Base-by-base conservation (phyloP, 352 stramenopile genomes). In the Phytophthora meadii region DNA sequence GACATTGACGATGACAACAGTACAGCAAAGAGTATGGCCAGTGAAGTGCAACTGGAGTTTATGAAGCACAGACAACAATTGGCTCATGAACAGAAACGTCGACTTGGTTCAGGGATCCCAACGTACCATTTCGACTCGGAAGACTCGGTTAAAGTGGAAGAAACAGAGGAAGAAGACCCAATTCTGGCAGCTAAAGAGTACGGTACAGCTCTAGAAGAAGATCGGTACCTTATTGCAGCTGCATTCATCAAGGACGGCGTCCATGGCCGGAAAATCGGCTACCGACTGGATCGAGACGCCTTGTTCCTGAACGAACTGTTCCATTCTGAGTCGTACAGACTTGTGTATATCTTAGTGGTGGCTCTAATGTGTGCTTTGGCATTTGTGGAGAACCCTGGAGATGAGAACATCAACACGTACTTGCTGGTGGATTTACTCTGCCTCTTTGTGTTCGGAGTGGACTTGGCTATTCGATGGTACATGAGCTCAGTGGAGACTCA, bases 401-500 rank as follows among this genome's bases (percentile, higher is more conserved):
- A 84, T 5, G 61, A 83, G 57, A 69, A 62, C 36, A 68, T 74
- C 27, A 86, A 90, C 60, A 73, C 71, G 27, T 92, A 80, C 34
- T 40, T 92, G 39, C 40, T 76, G 0, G 79, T 93, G 25, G 87
- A 95, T 57, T 19, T 95, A 17, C 44, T 88, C 0, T 93, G 84
- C 54, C 64, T 92, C 36, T 62, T 76, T 15, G 58, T 91, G 10
- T 95, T 92, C 42, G 74, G 61, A 10, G 48, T 83, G 7, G 87
- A 95, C 48, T 50, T 95, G 22, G 73, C 66, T 36, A 89, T 92
- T 39, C 84, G 84, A 37, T 95, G 86, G 82, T 84, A 82, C 73
- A 92, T 95, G 87, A 95, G 87, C 61, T 95, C 87, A 2, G 74
- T 75, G 14, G 81, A 90, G 65, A 95, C 87, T 5, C 85, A 92